A percentile compares a stretch with the other conserved stretches of the same genome.
Evolutionary conservation across 371 early-diverging fungal genomes (phyloP).

Genomic region (Mucor mucedo): DNA sequence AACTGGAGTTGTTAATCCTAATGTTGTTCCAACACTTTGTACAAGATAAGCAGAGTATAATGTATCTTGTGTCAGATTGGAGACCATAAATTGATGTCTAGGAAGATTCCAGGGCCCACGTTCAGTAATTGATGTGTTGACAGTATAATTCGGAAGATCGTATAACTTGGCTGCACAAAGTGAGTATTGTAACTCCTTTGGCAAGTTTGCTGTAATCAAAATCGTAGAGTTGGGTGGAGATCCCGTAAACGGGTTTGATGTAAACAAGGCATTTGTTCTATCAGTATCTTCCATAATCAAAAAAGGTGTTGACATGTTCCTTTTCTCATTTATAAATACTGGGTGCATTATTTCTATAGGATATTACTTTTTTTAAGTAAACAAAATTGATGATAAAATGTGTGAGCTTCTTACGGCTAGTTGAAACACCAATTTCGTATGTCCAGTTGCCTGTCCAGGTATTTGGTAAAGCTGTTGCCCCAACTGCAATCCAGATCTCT

Average conservation of each 20-base stretch:
- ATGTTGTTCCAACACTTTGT: conserved; percentile 36
- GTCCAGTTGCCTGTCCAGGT: conserved; percentile 58
- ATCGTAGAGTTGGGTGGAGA: conserved; percentile 47
- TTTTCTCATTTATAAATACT: conserved; percentile 20
- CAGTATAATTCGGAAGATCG: conserved; percentile 33
- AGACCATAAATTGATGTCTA: conserved; percentile 43
- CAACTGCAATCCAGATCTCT: conserved; percentile 51
- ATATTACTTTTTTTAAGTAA: neutral
- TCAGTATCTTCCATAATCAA: conserved; percentile 63
- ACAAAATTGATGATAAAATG: neutral
- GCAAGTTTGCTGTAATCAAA: conserved; percentile 39
- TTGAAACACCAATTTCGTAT: conserved; percentile 61
- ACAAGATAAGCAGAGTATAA: conserved; percentile 53
- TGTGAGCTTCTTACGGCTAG: conserved; percentile 42
- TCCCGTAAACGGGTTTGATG: conserved; percentile 39
- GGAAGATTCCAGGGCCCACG: conserved; percentile 30
- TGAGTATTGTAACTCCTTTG: conserved; percentile 48
- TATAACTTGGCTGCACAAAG: conserved; percentile 53
- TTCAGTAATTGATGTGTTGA: conserved; percentile 42
- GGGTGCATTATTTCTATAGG: conserved; percentile 39
- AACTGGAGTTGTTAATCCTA: conserved; percentile 43
- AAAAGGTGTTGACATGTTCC: conserved; percentile 30
- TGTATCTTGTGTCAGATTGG: conserved; percentile 41
- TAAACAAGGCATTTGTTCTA: conserved; percentile 54
- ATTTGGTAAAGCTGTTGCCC: conserved; percentile 40